phyloP scores from a whole-genome alignment of 768 basidiomycete species.

The Suillus occidentalis region DNA sequence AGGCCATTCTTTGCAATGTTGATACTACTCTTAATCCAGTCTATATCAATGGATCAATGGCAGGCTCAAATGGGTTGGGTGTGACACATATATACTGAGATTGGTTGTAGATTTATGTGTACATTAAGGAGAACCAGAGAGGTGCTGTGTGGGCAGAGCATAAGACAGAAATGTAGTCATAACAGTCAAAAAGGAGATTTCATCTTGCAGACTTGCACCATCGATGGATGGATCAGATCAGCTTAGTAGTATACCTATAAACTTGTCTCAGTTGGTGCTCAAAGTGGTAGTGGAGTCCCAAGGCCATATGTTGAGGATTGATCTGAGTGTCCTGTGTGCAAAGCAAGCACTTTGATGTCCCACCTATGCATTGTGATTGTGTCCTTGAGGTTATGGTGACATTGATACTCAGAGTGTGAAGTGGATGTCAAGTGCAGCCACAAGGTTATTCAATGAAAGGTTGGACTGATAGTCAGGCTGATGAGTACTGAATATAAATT shows the following conservation, averaged over 20 bases:
- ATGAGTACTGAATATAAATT: no score
- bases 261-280: no score
- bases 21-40: no score
- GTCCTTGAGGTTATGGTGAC: background rate
- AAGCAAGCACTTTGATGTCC: no score
- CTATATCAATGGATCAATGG: slow-evolving; percentile 11
- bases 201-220: no score
- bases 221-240: no score
- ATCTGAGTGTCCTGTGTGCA: no score
- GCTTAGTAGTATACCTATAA: no score
- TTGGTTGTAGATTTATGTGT: slow-evolving; percentile 29
- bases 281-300: no score
- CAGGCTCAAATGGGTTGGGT: slow-evolving; percentile 25
- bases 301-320: no score
- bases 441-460: background rate
- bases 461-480: background rate
- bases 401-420: background rate
- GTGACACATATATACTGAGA: slow-evolving; percentile 30
- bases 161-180: background rate
- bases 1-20: slow-evolving; percentile 40
- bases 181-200: no score
- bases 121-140: slow-evolving; percentile 21
- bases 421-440: background rate
- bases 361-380: no score
- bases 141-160: background rate